Percentiles rank a stretch among this genome's conserved stretches.
These are phyloP conservation scores for Xylaria intraflava DNA, from an alignment of 495 filamentous ascomycete genomes.

Conservation along the genomic window DNA sequence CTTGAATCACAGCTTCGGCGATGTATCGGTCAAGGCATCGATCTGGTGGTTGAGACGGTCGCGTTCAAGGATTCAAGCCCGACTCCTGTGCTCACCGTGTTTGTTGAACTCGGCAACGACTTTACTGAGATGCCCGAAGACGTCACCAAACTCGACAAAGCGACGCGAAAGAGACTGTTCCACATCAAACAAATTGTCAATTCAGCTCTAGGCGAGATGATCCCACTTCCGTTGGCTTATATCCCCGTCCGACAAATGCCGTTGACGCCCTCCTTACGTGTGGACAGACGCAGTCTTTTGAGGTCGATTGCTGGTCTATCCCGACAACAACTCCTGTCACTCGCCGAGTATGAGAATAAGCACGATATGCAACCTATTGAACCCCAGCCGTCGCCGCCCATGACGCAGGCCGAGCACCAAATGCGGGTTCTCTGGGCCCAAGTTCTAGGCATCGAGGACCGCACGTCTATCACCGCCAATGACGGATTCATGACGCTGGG, in stretches of 20 bases:
- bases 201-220: conserved; percentile 27
- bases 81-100: conserved; percentile 32
- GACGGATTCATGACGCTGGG: conserved; percentile 42
- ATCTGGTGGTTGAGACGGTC: conserved; percentile 40
- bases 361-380: conserved; percentile 27
- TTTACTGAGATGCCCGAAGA: conserved; percentile 27
- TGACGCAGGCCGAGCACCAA: conserved; percentile 36
- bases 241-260: conserved; percentile 40
- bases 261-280: conserved; percentile 36
- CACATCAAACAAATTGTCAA: conserved; percentile 35
- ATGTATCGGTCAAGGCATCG: conserved; percentile 39
- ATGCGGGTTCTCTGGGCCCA: conserved; percentile 41
- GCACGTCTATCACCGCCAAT: conserved; percentile 28
- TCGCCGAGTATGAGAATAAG: conserved; percentile 28
- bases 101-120: conserved; percentile 40
- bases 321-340: conserved; percentile 31
- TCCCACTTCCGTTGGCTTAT: conserved; percentile 35
- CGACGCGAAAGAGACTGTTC: conserved; percentile 32
- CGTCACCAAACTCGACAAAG: conserved; percentile 23
- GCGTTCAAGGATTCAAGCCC: conserved; percentile 35
- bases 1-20: conserved; percentile 39
- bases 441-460: conserved; percentile 33
- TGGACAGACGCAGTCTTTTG: conserved; percentile 36
- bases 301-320: conserved; percentile 33
- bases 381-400: conserved; percentile 37